These are phyloP conservation scores for Entonaema liquescens DNA, from an alignment of 495 filamentous ascomycete species.

Conservation along the genomic window DNA sequence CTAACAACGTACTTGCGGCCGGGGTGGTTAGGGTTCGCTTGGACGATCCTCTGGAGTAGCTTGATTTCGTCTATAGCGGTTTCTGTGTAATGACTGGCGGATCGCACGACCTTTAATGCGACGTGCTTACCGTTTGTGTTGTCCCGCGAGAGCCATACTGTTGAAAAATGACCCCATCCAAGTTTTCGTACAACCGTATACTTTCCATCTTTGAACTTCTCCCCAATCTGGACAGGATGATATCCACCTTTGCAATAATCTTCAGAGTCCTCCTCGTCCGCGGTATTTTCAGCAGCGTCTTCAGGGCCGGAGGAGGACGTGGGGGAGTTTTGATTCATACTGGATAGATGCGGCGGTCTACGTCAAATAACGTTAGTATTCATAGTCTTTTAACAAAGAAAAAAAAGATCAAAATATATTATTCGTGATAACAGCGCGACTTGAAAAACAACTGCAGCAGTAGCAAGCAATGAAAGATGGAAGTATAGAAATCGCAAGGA, in stretches of 20 bases:
- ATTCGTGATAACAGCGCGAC: constrained; percentile 5
- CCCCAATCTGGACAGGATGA: constrained; percentile 90
- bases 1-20: constrained; percentile 95
- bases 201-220: constrained; percentile 96
- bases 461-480: neutral
- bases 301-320: constrained; percentile 81
- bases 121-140: constrained; percentile 93
- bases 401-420: neutral
- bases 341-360: constrained; percentile 48
- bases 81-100: constrained; percentile 97
- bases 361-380: constrained; percentile 26
- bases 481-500: constrained; percentile 8
- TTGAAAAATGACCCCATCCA: constrained; percentile 99
- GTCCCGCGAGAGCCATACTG: constrained; percentile 95
- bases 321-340: constrained; percentile 72
- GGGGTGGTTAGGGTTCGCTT: constrained; percentile 92
- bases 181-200: constrained; percentile 97
- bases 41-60: constrained; percentile 92
- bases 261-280: constrained; percentile 98
- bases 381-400: neutral
- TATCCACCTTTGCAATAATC: constrained; percentile 99
- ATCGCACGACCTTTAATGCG: constrained; percentile 96
- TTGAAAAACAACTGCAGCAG: neutral
- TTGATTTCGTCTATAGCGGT: constrained; percentile 99
- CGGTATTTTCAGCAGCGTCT: constrained; percentile 89